Evolutionary conservation across 495 filamentous ascomycete species (phyloP).

Genomic region (Neurospora tetrasperma): DNA sequence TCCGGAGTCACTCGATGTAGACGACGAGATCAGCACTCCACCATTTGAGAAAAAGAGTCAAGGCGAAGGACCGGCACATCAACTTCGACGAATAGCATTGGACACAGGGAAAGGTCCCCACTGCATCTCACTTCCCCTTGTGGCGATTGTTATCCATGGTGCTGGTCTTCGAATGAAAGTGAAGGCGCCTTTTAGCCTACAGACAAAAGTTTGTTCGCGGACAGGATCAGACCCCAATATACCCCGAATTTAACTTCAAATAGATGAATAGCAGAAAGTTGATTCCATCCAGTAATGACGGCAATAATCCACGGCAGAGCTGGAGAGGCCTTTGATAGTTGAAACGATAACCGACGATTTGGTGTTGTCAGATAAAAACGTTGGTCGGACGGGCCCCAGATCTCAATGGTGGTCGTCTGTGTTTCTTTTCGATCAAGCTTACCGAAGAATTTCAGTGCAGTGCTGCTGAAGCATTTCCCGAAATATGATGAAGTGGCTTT

Average conservation of each 20-base stretch:
- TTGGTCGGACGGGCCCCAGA: background rate
- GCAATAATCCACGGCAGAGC: background rate
- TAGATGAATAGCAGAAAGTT: background rate
- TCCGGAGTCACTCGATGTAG: background rate
- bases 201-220: background rate
- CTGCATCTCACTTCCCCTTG: background rate
- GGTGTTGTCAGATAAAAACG: background rate
- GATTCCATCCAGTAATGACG: background rate
- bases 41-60: background rate
- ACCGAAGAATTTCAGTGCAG: background rate
- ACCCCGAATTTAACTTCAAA: background rate
- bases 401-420: background rate
- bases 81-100: background rate
- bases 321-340: background rate
- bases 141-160: background rate
- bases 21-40: background rate
- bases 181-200: background rate
- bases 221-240: background rate
- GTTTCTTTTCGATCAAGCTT: background rate
- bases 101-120: background rate
- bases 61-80: background rate
- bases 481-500: slow-evolving; percentile 34
- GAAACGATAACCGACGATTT: background rate
- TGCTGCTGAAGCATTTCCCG: background rate
- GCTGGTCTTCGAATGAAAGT: background rate